phyloP scores from a whole-genome alignment of 805 yeast genomes.

The Metschnikowia orientalis region DNA sequence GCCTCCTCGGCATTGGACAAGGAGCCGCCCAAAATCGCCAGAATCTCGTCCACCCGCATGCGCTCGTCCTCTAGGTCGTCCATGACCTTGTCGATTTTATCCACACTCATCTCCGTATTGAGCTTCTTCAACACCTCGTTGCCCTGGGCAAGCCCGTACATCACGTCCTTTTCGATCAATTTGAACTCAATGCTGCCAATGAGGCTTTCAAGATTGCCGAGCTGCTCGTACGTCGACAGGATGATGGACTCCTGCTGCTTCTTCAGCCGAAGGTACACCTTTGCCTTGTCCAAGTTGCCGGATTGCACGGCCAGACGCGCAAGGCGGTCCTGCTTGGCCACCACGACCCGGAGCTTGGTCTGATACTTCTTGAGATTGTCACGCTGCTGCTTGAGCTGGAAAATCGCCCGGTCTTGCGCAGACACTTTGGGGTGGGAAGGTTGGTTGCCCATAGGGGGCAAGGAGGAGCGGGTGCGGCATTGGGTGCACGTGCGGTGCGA shows the following conservation, averaged over 20 bases:
- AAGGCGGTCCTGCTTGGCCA: conserved; percentile 55
- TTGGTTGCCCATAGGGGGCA: conserved; percentile 36
- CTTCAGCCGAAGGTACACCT: conserved; percentile 65
- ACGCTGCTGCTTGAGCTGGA: conserved; percentile 82
- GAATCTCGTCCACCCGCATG: conserved; percentile 70
- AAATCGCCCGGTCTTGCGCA: conserved; percentile 77
- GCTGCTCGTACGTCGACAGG: conserved; percentile 67
- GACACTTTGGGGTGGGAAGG: conserved; percentile 61
- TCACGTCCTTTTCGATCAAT: conserved; percentile 77
- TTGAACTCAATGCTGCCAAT: conserved; percentile 84
- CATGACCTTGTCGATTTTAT: conserved; percentile 73
- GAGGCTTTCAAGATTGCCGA: conserved; percentile 73
- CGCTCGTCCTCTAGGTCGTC: conserved; percentile 83
- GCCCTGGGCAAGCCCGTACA: conserved; percentile 78
- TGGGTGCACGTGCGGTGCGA: neutral
- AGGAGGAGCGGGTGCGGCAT: neutral
- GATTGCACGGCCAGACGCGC: conserved; percentile 53
- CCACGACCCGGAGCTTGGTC: conserved; percentile 50
- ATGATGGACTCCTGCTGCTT: conserved; percentile 79
- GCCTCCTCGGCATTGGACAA: conserved; percentile 47
- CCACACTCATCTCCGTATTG: conserved; percentile 73
- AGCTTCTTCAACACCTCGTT: conserved; percentile 68
- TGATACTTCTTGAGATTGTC: conserved; percentile 79
- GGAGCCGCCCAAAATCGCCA: conserved; percentile 44
- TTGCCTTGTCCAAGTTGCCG: conserved; percentile 58